A percentile compares a stretch with the other conserved stretches of the same genome.
These are phyloP conservation scores for Canavalia gladiata DNA, from an alignment of 306 rosid genomes.

Conservation along the genomic window DNA sequence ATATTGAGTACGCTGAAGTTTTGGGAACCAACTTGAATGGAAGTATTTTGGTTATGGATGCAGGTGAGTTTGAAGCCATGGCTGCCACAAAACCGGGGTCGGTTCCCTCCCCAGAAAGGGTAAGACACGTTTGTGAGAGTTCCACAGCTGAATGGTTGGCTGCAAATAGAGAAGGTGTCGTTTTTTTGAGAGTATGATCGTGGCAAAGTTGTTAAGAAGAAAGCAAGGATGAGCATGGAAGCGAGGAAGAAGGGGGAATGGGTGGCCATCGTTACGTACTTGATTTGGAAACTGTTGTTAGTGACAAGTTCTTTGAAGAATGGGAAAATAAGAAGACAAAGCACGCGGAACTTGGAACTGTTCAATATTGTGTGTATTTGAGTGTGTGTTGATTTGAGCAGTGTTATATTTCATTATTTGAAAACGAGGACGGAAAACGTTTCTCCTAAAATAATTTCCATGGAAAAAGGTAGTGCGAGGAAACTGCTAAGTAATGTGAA, in stretches of 20 bases:
- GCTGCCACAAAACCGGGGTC: conserved; percentile 47
- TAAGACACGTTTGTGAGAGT: conserved; percentile 43
- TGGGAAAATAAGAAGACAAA: conserved; percentile 1
- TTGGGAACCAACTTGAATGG: conserved; percentile 46
- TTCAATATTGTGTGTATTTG: background rate
- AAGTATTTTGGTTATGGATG: conserved; percentile 36
- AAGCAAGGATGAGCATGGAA: background rate
- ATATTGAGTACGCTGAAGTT: conserved; percentile 41
- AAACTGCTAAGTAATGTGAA: background rate
- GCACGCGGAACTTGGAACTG: background rate
- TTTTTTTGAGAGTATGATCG: conserved; percentile 47
- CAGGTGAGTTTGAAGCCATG: conserved; percentile 45
- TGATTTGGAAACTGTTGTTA: background rate
- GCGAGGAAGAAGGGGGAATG: conserved; percentile 38
- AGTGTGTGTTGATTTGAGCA: background rate
- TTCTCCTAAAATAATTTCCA: background rate
- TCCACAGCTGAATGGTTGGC: conserved; percentile 50
- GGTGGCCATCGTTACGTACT: conserved; percentile 20
- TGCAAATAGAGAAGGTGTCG: conserved; percentile 36
- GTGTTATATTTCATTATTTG: background rate
- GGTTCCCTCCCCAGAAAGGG: conserved; percentile 52
- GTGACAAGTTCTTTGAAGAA: background rate
- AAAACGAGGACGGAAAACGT: background rate
- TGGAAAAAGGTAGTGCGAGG: background rate
- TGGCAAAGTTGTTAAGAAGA: conserved; percentile 46